Evolutionary conservation across 148 eudicot species (phyloP).

Genomic region (Simmondsia chinensis): DNA sequence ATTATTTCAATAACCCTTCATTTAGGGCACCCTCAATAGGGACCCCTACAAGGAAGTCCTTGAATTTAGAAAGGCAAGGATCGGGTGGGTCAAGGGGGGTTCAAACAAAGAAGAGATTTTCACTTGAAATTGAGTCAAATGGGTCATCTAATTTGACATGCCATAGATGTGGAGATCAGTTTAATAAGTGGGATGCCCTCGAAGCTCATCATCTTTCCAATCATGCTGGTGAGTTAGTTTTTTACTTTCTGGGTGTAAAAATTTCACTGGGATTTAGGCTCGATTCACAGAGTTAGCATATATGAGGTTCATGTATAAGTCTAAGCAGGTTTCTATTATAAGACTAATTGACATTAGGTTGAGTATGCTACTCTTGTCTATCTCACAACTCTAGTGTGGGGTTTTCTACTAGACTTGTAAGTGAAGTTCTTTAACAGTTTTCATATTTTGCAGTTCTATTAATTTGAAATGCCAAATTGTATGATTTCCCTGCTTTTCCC

Average conservation of each 20-base stretch:
- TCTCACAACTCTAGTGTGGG: no score
- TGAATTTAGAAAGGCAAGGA: slow-evolving; percentile 21
- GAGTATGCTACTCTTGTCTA: no score
- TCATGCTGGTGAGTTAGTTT: slow-evolving; percentile 66
- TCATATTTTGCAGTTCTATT: no score
- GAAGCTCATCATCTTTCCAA: slow-evolving; percentile 96
- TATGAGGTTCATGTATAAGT: no score
- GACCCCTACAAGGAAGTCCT: slow-evolving; percentile 29
- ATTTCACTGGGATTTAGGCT: no score
- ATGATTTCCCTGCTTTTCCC: no score
- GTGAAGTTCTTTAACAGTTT: no score
- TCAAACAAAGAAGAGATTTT: slow-evolving; percentile 27
- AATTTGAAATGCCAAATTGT: no score
- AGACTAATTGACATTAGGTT: no score
- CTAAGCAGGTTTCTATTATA: no score
- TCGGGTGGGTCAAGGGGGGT: slow-evolving; percentile 22
- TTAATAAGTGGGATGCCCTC: slow-evolving; percentile 79
- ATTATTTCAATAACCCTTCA: slow-evolving; percentile 40
- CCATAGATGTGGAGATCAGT: slow-evolving; percentile 86
- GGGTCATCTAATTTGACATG: slow-evolving; percentile 45
- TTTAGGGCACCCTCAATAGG: slow-evolving; percentile 8
- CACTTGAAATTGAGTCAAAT: slow-evolving; percentile 35
- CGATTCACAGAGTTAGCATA: no score
- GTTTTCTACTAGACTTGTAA: no score
- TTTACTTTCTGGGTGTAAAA: background rate